phyloP scores from a whole-genome alignment of 805 yeast genomes.

The Maudiozyma pseudohumilis region DNA sequence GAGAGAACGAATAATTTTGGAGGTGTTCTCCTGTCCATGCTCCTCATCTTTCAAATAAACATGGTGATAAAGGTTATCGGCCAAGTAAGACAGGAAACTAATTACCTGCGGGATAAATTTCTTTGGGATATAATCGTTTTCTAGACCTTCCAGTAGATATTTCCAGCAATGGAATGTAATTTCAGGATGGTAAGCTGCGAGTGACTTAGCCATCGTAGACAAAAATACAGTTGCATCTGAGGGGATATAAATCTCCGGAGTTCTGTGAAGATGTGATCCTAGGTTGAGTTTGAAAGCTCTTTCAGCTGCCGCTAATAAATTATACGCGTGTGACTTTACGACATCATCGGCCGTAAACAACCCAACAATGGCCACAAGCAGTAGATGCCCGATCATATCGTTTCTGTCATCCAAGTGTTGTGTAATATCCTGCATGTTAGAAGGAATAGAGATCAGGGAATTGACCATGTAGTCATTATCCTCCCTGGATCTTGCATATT shows the following conservation, averaged over 20 bases:
- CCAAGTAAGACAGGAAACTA: slow-evolving; percentile 54
- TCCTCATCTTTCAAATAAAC: slow-evolving; percentile 47
- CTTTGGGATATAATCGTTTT: slow-evolving; percentile 14
- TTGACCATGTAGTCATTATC: slow-evolving; percentile 29
- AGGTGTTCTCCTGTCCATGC: slow-evolving; percentile 50
- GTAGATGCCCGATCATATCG: slow-evolving; percentile 47
- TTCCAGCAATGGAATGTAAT: slow-evolving; percentile 47
- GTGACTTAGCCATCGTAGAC: slow-evolving; percentile 41
- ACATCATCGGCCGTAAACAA: slow-evolving; percentile 49
- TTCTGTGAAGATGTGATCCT: slow-evolving; percentile 45
- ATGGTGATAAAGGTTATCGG: slow-evolving; percentile 49
- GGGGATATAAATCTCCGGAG: slow-evolving; percentile 59
- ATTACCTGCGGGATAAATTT: slow-evolving; percentile 19
- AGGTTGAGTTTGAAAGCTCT: slow-evolving; percentile 48
- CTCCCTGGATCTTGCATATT: slow-evolving; percentile 52
- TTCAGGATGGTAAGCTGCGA: slow-evolving; percentile 48
- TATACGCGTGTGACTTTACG: slow-evolving; percentile 54
- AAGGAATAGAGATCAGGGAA: not conserved
- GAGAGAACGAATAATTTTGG: slow-evolving; percentile 51
- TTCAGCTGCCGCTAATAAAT: slow-evolving; percentile 53
- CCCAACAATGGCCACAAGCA: slow-evolving; percentile 60
- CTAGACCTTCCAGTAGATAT: slow-evolving; percentile 20
- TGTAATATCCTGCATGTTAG: not conserved
- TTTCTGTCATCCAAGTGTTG: slow-evolving; percentile 20
- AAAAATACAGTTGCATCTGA: slow-evolving; percentile 55